Evolutionary conservation across 2,329 filamentous ascomycete species (phyloP).

Genomic region (Diaporthe vexans): DNA sequence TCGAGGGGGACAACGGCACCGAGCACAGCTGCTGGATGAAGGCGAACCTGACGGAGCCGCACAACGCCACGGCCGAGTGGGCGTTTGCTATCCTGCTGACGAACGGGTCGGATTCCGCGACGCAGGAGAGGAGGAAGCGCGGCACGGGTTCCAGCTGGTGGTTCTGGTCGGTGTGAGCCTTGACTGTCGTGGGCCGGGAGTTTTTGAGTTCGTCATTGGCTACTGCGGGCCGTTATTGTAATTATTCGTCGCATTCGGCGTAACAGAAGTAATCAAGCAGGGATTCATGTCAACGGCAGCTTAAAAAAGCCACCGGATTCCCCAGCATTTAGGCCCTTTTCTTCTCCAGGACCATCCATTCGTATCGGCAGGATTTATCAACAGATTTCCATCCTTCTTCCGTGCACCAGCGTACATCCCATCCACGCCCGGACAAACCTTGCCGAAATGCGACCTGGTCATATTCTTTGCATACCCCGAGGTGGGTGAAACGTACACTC

Average conservation of each 20-base stretch:
- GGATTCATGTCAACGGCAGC: not conserved
- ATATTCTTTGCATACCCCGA: no score
- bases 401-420: not conserved
- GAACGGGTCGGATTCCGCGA: not conserved
- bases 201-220: not conserved
- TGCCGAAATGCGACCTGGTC: not conserved
- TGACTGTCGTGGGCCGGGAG: not conserved
- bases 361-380: not conserved
- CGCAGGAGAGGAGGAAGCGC: not conserved
- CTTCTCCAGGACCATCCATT: not conserved
- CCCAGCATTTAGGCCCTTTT: not conserved
- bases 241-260: not conserved
- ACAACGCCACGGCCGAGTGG: slow-evolving; percentile 55
- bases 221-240: not conserved
- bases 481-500: not conserved
- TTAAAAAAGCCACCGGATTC: not conserved
- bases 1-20: slow-evolving; percentile 55
- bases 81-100: slow-evolving; percentile 68
- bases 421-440: not conserved
- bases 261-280: not conserved
- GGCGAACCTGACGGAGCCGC: slow-evolving; percentile 51
- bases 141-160: not conserved
- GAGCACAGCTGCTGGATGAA: slow-evolving; percentile 62
- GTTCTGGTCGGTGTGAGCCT: not conserved
- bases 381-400: not conserved